Conservation (phyloP, 179 eudicot species). For the Patellifolia procumbens region DNA sequence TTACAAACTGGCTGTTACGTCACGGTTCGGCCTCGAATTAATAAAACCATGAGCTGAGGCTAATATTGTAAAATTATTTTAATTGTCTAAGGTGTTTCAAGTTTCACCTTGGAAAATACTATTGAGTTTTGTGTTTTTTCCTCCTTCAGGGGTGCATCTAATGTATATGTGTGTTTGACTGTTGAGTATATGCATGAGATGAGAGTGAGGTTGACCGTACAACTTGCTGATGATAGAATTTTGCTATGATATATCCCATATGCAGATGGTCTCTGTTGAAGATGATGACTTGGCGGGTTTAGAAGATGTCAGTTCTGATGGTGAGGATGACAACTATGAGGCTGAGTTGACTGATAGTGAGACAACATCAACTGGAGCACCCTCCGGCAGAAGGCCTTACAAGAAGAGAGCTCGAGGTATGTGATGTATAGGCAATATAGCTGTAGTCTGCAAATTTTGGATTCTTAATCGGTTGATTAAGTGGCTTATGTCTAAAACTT, state of each 20-base stretch:
- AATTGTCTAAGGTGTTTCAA: too few species aligned
- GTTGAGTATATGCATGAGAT: neutral
- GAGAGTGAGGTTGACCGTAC: neutral
- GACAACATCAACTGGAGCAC: constrained; percentile 50
- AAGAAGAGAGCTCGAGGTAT: constrained; percentile 81
- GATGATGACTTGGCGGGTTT: constrained; percentile 98
- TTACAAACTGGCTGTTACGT: too few species aligned
- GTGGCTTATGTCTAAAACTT: constrained; percentile 10
- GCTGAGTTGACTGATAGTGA: constrained; percentile 81
- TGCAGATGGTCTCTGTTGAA: constrained; percentile 87
- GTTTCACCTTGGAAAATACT: too few species aligned
- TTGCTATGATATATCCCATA: constrained; percentile 7
- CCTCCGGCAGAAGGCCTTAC: constrained; percentile 58
- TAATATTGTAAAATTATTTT: neutral
- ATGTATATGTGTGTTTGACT: neutral
- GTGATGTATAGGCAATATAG: neutral
- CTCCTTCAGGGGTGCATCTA: neutral
- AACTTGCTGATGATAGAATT: constrained; percentile 7
- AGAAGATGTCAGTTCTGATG: constrained; percentile 92
- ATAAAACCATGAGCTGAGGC: neutral
- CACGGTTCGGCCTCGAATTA: too few species aligned
- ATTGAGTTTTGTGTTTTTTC: neutral
- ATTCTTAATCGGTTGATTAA: constrained; percentile 11
- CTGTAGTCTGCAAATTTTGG: neutral
- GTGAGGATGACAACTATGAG: constrained; percentile 95